Percentiles rank a stretch among this genome's conserved stretches.
Evolutionary conservation across 2,329 filamentous ascomycete genomes (phyloP).

Genomic region (Fusarium piperis): DNA sequence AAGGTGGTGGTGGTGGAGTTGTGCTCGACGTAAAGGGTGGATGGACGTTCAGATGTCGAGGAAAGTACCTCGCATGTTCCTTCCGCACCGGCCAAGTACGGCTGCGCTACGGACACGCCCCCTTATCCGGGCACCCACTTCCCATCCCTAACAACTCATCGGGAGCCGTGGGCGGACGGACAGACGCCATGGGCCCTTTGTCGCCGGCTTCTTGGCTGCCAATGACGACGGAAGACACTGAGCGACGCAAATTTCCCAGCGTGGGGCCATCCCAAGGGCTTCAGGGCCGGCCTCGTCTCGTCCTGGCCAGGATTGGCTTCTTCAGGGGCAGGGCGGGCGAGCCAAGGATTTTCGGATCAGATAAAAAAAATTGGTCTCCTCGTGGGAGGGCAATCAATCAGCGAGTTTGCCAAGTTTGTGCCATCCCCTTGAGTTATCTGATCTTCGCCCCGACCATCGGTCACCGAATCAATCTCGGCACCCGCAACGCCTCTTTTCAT

Average conservation of each 20-base stretch:
- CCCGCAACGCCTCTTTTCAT: not conserved
- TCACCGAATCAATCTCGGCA: conserved; percentile 4
- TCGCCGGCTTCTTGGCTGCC: not conserved
- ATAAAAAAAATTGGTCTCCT: conserved; percentile 45
- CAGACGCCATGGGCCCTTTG: not conserved
- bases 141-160: not conserved
- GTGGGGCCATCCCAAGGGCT: not conserved
- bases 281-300: not conserved
- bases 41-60: not conserved
- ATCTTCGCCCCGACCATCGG: conserved; percentile 13
- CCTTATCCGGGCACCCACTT: not conserved
- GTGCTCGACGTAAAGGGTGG: not conserved
- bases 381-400: not conserved
- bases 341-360: conserved; percentile 47
- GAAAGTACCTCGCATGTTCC: conserved; percentile 1
- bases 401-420: not conserved
- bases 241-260: not conserved
- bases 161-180: not conserved
- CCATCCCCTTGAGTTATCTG: conserved; percentile 22
- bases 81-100: not conserved
- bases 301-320: conserved; percentile 5
- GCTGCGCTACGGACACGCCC: not conserved
- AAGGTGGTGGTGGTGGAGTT: not conserved
- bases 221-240: not conserved
- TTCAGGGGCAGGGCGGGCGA: conserved; percentile 2